phyloP scores from a whole-genome alignment of 1,139 yeast species.

The Diutina catenulata region DNA sequence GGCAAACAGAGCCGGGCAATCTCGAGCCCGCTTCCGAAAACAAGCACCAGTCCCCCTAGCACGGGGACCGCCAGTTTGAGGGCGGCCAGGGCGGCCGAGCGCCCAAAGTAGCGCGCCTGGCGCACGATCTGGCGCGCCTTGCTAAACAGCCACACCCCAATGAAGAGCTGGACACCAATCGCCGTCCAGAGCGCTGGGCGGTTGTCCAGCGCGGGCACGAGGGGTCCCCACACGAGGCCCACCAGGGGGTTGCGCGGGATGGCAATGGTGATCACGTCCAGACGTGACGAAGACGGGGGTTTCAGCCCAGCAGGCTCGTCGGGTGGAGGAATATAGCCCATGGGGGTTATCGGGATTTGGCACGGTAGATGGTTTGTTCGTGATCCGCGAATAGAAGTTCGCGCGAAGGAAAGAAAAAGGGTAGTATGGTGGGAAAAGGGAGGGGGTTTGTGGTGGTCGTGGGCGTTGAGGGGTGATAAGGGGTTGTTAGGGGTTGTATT shows the following conservation, averaged over 20 bases:
- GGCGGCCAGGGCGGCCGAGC: slow-evolving; percentile 11
- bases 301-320: not conserved
- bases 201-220: slow-evolving; percentile 4
- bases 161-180: not conserved
- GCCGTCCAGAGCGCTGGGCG: not conserved
- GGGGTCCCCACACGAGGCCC: slow-evolving; percentile 5
- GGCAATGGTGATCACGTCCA: not conserved
- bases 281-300: not conserved
- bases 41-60: slow-evolving; percentile 9
- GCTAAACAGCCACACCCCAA: slow-evolving; percentile 2
- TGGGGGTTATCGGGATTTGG: not conserved
- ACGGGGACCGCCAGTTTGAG: slow-evolving; percentile 9
- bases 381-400: no score
- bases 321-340: slow-evolving; percentile 5
- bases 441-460: no score
- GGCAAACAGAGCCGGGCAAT: slow-evolving; percentile 34
- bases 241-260: slow-evolving; percentile 5
- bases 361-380: no score
- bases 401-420: no score
- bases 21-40: slow-evolving; percentile 36
- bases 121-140: not conserved
- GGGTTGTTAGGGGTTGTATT: no score
- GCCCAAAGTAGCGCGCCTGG: not conserved
- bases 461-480: no score
- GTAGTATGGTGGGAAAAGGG: no score